A percentile compares a stretch with the other conserved stretches of the same genome.
Conservation (phyloP, 2,329 filamentous ascomycete genomes). For the Pseudocercospora fuligena region DNA sequence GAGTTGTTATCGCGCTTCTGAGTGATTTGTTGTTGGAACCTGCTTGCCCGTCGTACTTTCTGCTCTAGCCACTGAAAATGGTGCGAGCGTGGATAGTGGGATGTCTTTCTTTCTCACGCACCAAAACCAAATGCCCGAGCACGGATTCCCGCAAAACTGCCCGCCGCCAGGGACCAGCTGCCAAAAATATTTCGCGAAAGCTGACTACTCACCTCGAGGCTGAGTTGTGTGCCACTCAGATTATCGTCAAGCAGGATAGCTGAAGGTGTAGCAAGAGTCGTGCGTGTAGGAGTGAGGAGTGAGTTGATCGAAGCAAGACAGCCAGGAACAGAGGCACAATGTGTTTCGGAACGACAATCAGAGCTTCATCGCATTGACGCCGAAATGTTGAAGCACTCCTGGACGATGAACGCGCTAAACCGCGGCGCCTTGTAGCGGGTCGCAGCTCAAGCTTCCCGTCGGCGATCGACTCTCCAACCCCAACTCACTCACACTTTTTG, state of each 20-base stretch:
- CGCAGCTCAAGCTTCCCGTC: conserved; percentile 23
- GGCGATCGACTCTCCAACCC: conserved; percentile 22
- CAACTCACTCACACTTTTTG: conserved; percentile 7
- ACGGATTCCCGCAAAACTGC: conserved; percentile 6
- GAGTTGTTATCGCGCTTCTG: neutral
- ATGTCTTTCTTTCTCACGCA: neutral
- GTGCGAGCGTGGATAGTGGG: neutral
- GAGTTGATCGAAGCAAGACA: neutral
- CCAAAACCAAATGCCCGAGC: neutral
- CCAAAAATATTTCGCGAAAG: conserved; percentile 11
- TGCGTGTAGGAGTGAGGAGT: conserved; percentile 1
- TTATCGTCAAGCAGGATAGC: neutral
- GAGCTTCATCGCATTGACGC: conserved; percentile 7
- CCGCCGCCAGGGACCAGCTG: conserved; percentile 10
- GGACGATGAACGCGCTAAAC: conserved; percentile 14
- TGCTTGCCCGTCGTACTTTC: neutral
- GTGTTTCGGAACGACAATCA: conserved; percentile 14
- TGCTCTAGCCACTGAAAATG: conserved; percentile 5
- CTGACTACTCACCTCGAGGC: conserved; percentile 21
- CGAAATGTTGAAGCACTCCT: conserved; percentile 20
- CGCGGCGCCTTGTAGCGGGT: conserved; percentile 14
- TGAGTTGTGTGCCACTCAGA: conserved; percentile 4
- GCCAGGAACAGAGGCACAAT: conserved; percentile 6
- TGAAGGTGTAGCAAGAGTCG: conserved; percentile 10
- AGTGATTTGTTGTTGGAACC: neutral